Conservation (phyloP, 768 basidiomycete species). For the Pilatotrama ljubarskyi region DNA sequence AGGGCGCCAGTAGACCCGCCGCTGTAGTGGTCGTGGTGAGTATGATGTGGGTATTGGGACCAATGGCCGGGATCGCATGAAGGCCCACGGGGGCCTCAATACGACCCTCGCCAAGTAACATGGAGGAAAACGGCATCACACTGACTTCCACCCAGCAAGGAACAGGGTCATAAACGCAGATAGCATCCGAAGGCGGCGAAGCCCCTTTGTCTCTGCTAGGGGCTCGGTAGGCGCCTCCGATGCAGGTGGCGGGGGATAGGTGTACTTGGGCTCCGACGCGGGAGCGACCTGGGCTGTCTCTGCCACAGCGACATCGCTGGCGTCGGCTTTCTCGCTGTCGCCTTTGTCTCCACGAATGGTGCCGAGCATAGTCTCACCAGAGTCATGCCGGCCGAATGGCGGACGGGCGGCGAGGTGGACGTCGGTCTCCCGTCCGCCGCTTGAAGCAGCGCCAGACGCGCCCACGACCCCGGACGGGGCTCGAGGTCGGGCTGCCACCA, state of each 20-base stretch:
- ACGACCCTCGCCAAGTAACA: neutral
- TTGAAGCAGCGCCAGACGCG: neutral
- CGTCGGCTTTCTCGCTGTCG: neutral
- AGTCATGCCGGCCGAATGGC: slow-evolving; percentile 3
- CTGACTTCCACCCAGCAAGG: slow-evolving; percentile 32
- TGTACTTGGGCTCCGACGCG: neutral
- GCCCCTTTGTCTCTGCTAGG: slow-evolving; percentile 8
- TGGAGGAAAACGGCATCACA: neutral
- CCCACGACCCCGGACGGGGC: neutral
- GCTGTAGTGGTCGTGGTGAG: slow-evolving; percentile 9
- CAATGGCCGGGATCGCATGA: neutral
- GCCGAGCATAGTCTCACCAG: neutral
- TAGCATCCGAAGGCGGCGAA: slow-evolving; percentile 24
- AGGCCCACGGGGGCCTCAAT: neutral
- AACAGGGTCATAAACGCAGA: slow-evolving; percentile 27
- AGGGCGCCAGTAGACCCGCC: slow-evolving; percentile 30
- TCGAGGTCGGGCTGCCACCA: neutral
- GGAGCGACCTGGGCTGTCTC: neutral
- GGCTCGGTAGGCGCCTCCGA: neutral
- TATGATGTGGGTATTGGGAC: neutral
- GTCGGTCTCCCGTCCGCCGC: neutral
- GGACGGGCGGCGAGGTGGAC: slow-evolving; percentile 3
- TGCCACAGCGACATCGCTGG: neutral
- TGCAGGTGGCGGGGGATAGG: neutral
- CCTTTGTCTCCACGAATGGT: neutral